Conservation (phyloP, 2,329 filamentous ascomycete species). For the Trichoderma aggressivum region DNA sequence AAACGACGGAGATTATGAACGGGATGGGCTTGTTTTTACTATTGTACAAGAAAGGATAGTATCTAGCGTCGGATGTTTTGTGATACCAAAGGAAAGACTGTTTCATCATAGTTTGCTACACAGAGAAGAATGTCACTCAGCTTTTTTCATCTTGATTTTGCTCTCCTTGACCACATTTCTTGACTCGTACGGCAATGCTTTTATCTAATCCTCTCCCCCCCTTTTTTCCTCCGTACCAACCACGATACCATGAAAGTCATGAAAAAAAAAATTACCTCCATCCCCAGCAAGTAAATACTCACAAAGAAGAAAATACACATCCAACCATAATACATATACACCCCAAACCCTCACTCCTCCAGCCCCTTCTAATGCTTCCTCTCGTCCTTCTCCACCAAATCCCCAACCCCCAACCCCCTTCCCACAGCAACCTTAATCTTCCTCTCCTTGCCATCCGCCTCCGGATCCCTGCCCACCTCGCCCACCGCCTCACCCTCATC, state of each 20-base stretch:
- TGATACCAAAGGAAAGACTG: background rate
- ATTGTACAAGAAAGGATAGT: background rate
- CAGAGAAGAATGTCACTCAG: background rate
- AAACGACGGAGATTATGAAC: background rate
- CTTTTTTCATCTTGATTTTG: background rate
- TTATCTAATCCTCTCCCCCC: background rate
- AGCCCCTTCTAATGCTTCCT: conserved; percentile 36
- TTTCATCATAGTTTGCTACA: background rate
- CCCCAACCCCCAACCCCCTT: conserved; percentile 71
- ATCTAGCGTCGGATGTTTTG: background rate
- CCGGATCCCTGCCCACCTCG: conserved; percentile 54
- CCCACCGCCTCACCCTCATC: conserved; percentile 72
- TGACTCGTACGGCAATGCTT: background rate
- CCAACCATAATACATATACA: background rate
- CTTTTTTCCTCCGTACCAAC: background rate
- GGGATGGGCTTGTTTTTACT: background rate
- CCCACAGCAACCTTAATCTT: conserved; percentile 86
- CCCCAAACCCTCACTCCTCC: no score
- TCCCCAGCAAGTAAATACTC: background rate
- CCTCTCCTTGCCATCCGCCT: conserved; percentile 45
- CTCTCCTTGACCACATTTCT: background rate
- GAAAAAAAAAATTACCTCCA: background rate
- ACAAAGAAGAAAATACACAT: background rate
- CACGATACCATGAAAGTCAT: background rate
- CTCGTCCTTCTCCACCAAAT: conserved; percentile 70